Evolutionary conservation across 495 filamentous ascomycete species (phyloP).

Genomic region (Penicillium canescens): DNA sequence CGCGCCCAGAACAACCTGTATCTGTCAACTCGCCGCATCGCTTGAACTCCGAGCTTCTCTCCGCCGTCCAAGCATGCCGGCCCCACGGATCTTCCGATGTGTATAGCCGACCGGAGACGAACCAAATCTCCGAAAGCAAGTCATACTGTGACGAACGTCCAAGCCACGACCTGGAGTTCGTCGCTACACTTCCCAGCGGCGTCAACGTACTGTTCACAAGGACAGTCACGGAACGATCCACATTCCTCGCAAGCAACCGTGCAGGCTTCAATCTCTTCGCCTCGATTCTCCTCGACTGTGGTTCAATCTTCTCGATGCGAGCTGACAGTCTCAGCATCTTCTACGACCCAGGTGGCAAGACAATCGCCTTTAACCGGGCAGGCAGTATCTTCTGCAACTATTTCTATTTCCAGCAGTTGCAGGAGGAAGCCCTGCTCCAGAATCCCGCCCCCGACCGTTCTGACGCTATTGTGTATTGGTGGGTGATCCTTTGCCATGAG

Average conservation of each 20-base stretch:
- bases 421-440: conserved; percentile 51
- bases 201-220: conserved; percentile 74
- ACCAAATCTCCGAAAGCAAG: conserved; percentile 76
- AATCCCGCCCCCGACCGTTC: conserved; percentile 43
- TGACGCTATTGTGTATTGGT: conserved; percentile 85
- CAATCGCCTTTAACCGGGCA: conserved; percentile 88
- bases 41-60: conserved; percentile 62
- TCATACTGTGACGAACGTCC: conserved; percentile 86
- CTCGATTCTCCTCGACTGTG: conserved; percentile 66
- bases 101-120: conserved; percentile 69
- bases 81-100: conserved; percentile 71
- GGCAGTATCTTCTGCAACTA: conserved; percentile 94
- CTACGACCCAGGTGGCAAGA: conserved; percentile 73
- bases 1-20: conserved; percentile 37
- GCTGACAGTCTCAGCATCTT: conserved; percentile 74
- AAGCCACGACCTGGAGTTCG: conserved; percentile 75
- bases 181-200: conserved; percentile 66
- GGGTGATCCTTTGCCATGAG: conserved; percentile 88
- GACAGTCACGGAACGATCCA: conserved; percentile 45
- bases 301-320: conserved; percentile 65
- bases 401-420: conserved; percentile 79
- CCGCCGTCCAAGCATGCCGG: conserved; percentile 79
- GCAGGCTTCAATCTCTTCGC: conserved; percentile 69
- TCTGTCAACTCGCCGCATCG: conserved; percentile 50
- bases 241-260: conserved; percentile 64